Base-by-base conservation (phyloP, 2,329 filamentous ascomycete species). In the Botrytis porri region DNA sequence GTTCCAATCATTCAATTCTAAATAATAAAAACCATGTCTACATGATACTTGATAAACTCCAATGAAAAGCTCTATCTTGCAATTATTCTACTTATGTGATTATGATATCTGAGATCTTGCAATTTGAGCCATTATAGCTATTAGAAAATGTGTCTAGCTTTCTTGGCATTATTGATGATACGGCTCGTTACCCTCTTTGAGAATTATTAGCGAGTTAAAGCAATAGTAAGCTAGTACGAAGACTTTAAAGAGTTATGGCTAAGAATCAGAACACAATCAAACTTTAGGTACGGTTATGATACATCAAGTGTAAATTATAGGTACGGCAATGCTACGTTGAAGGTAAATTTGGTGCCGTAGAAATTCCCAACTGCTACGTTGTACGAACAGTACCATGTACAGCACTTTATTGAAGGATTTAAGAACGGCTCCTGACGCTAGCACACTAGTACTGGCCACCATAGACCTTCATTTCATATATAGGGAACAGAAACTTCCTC, bases 11-110 rank as follows among this genome's bases (percentile, higher is more conserved):
- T 69, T 32, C 18, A 16, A 32, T 6, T 32, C 3, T 16, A 25
- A 16, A 43, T 18, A 5, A 22, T 25, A 2, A 6, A 16, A 18
- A 22, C 1, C 4, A 57, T 25, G 1, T 22, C 29, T 25, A 16
- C 16, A 8, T 57, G 0, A 10, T 2, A 4, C 22, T 32, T 0
- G 4, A 39, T 41, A n/a, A n/a, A n/a, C 25, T 54, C 1, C 12
- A 54, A 14, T 3, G 4, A 35, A 35, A 4, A 29, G 3, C 16
- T 4, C 3, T 3, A 29, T 6, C 22, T 10, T 59, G 18, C 1
- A 35, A 35, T 59, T 59, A 0, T 12, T 18, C 3, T 3, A 0
- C 0, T 32, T 9, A 35, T 10, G 18, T 59, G 18, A 59, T 59
- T 35, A 20, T 22, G 18, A 12, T 59, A 1, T 4, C 1, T 32